Percentiles rank a stretch among this genome's conserved stretches.
These are phyloP conservation scores for Colletotrichum liriopes DNA, from an alignment of 2,329 filamentous ascomycete species.

Conservation along the genomic window DNA sequence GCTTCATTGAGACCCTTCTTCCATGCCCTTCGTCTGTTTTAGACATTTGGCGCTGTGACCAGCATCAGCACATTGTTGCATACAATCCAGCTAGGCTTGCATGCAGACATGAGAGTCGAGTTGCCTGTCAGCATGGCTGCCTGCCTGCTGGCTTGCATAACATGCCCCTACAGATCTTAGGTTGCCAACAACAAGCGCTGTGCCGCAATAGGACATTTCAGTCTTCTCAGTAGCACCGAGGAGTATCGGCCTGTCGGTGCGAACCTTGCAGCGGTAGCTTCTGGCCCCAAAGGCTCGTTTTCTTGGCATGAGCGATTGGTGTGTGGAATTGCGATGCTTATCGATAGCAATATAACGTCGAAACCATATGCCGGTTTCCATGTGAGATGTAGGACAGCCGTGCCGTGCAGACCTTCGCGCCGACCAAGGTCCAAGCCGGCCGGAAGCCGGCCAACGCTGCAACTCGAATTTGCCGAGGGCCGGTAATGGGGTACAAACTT, in stretches of 20 bases:
- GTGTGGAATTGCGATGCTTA: no score
- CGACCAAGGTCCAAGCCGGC: neutral
- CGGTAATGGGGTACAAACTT: neutral
- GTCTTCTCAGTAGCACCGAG: neutral
- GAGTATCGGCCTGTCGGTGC: constrained; percentile 27
- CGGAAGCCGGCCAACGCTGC: constrained; percentile 6
- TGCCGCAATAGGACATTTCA: neutral
- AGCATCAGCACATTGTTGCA: neutral
- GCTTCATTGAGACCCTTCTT: no score
- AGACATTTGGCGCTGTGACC: neutral
- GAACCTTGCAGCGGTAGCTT: constrained; percentile 14
- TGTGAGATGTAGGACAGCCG: neutral
- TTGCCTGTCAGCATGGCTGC: neutral
- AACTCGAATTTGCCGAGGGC: neutral
- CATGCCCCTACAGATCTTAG: no score
- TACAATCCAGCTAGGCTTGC: no score
- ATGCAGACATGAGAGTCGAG: neutral
- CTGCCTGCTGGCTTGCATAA: neutral
- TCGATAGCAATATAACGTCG: no score
- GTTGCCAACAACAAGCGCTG: constrained; percentile 3
- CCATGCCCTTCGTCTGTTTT: neutral
- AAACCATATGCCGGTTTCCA: neutral
- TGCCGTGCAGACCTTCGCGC: neutral
- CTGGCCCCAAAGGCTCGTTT: neutral
- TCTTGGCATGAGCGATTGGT: neutral